A percentile compares a stretch with the other conserved stretches of the same genome.
Conservation (phyloP, 2,329 filamentous ascomycete species). For the Ophiostoma fasciatum region DNA sequence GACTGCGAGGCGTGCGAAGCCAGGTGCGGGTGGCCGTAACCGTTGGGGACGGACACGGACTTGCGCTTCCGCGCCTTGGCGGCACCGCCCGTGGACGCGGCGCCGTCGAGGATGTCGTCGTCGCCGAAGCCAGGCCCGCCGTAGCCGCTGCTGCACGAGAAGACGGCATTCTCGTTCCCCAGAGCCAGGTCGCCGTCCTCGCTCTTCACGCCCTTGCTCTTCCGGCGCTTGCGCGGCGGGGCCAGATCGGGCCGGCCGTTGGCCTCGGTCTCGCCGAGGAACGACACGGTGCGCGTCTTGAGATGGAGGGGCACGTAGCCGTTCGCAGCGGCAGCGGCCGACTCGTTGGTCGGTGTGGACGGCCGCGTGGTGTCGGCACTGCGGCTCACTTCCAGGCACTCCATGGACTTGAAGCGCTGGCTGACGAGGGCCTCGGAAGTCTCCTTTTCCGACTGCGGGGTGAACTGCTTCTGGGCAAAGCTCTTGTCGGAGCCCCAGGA, state of each 20-base stretch:
- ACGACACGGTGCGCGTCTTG: slow-evolving; percentile 14
- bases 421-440: slow-evolving; percentile 41
- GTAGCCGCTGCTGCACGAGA: no score
- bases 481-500: slow-evolving; percentile 48
- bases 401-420: slow-evolving; percentile 38
- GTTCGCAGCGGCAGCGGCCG: slow-evolving; percentile 12
- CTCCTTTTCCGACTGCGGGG: slow-evolving; percentile 40
- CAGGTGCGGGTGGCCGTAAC: background rate
- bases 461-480: slow-evolving; percentile 40
- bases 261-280: slow-evolving; percentile 19
- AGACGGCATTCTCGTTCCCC: background rate
- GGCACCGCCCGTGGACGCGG: background rate
- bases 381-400: slow-evolving; percentile 39
- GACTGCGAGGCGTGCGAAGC: no score
- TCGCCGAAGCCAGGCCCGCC: no score
- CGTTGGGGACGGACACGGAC: background rate
- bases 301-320: slow-evolving; percentile 11
- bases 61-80: slow-evolving; percentile 6
- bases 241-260: slow-evolving; percentile 20
- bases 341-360: slow-evolving; percentile 33
- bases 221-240: slow-evolving; percentile 36
- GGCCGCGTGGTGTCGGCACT: slow-evolving; percentile 46
- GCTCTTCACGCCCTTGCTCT: slow-evolving; percentile 28
- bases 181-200: background rate
- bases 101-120: no score